Base-by-base conservation (phyloP, 441 rosid species). In the Bruguiera hainesii region DNA sequence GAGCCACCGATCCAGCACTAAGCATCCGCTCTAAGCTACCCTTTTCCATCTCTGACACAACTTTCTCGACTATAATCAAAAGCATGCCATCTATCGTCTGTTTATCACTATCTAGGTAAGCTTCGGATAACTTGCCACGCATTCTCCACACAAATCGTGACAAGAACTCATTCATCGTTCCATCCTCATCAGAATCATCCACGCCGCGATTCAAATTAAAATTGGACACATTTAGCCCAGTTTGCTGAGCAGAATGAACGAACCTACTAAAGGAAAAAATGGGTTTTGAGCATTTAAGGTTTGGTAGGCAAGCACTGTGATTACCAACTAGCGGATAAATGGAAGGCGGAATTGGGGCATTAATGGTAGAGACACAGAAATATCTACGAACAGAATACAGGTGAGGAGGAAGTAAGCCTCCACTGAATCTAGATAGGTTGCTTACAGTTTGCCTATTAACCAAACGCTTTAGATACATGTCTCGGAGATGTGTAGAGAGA, bases 101-200 rank as follows among this genome's bases (percentile, higher is more conserved):
- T 72, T 86, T 89, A 52, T 91, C 84, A 61, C 75, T 61, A 66
- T 83, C 87, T 7, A 85, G 79, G 73, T 84, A 87, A 13, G 76
- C 88, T 66, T 85, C 89, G 0, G 81, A 63, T 60, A 94, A 62
- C 84, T 85, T 88, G 73, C 84, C 80, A 5, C 97, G 86, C 97
- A 89, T 88, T 75, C 80, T 76, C 94, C 91, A 85, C 58, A 85
- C 93, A 66, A 88, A 88, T 63, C 90, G 85, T 1, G 96, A 89
- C 71, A 94, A 81, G 71, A 89, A 94, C 73, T 91, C 97, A 61
- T 78, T 87, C 77, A 82, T 73, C 4, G 76, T 71, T 25, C 76
- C 89, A 70, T 88, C 86, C 19, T 83, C 87, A 6, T 78, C 83
- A 4, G 64, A 61, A 13, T 84, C 88, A 56, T 67, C 79, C 28